Conservation (phyloP, 2,329 filamentous ascomycete species). For the Capronia coronata region DNA sequence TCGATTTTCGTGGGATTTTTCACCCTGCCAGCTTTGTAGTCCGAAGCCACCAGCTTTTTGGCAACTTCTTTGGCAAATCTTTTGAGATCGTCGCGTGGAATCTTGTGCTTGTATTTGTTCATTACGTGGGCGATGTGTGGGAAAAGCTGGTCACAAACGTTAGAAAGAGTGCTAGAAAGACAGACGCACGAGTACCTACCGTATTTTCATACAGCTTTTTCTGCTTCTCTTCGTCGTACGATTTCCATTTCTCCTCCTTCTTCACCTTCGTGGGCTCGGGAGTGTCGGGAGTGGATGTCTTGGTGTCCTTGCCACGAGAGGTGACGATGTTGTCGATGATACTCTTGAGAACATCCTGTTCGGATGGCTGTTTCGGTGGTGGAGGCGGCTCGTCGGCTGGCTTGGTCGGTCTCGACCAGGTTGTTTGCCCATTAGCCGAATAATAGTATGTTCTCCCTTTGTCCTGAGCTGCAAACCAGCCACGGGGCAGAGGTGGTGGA, state of each 20-base stretch:
- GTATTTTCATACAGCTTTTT: conserved; percentile 94
- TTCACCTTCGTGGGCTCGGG: conserved; percentile 55
- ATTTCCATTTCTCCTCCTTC: conserved; percentile 47
- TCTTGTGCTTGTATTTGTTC: conserved; percentile 78
- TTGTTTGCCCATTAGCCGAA: conserved; percentile 66
- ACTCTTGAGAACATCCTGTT: conserved; percentile 59
- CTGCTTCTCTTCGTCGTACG: conserved; percentile 65
- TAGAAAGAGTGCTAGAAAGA: neutral
- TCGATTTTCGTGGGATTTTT: conserved; percentile 70
- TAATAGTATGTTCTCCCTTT: conserved; percentile 80
- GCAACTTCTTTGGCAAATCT: conserved; percentile 62
- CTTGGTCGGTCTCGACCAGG: conserved; percentile 71
- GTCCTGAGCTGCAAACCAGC: conserved; percentile 76
- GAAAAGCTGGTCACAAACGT: conserved; percentile 55
- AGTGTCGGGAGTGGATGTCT: conserved; percentile 55
- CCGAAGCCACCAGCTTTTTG: conserved; percentile 84
- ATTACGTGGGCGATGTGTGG: conserved; percentile 79
- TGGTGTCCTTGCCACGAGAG: conserved; percentile 47
- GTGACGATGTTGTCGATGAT: conserved; percentile 81
- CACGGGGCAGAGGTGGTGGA: conserved; percentile 61
- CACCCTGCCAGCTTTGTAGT: conserved; percentile 86
- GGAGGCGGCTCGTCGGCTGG: conserved; percentile 59
- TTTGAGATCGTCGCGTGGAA: conserved; percentile 71
- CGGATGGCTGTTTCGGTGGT: conserved; percentile 64
- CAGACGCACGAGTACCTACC: conserved; percentile 47